These are phyloP conservation scores for Globisporangium nagaii DNA, from an alignment of 352 stramenopile species.

Conservation along the genomic window DNA sequence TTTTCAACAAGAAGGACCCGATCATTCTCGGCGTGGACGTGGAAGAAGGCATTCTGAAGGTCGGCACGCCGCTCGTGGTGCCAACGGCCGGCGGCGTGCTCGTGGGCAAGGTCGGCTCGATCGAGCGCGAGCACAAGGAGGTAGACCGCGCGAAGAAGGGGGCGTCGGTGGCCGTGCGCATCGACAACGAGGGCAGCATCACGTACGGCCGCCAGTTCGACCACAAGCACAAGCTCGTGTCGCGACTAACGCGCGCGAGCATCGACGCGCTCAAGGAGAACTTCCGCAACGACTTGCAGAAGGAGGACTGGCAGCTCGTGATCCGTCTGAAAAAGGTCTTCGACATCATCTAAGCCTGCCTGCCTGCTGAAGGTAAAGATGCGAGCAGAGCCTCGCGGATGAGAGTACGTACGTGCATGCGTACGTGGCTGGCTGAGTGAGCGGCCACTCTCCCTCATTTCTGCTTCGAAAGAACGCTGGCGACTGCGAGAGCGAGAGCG, in stretches of 20 bases:
- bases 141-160: conserved; percentile 94
- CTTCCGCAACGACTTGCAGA: conserved; percentile 98
- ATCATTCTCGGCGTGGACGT: conserved; percentile 99
- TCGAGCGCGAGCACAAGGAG: conserved; percentile 95
- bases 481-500: no score
- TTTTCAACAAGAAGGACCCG: conserved; percentile 99
- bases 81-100: conserved; percentile 68
- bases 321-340: conserved; percentile 99
- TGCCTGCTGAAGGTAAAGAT: not conserved
- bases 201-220: conserved; percentile 98
- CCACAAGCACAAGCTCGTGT: conserved; percentile 86
- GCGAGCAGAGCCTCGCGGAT: not conserved
- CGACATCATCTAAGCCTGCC: conserved; percentile 90
- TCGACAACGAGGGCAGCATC: conserved; percentile 94
- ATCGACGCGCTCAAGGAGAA: conserved; percentile 99
- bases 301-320: conserved; percentile 97
- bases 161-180: conserved; percentile 93
- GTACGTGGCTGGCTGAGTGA: no score
- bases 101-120: conserved; percentile 94
- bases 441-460: no score
- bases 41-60: conserved; percentile 95
- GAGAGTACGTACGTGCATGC: no score
- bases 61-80: conserved; percentile 96
- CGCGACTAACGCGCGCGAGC: conserved; percentile 83
- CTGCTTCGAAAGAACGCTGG: no score